A percentile compares a stretch with the other conserved stretches of the same genome.
These are phyloP conservation scores for Jimgerdemannia lactiflua DNA, from an alignment of 192 early-diverging fungal genomes.

Conservation along the genomic window DNA sequence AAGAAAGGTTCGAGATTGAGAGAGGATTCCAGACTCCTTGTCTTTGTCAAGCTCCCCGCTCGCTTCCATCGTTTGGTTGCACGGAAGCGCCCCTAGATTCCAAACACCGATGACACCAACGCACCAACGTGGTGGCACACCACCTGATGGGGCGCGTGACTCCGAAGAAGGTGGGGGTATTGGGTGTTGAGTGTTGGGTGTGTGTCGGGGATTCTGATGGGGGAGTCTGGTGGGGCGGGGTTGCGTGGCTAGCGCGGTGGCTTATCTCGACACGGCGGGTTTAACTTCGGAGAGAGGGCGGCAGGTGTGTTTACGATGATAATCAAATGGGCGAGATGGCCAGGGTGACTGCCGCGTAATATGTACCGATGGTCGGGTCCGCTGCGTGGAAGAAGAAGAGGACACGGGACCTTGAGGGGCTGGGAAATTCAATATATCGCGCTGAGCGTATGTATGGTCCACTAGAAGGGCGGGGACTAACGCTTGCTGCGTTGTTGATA, in stretches of 20 bases:
- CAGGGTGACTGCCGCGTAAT: not conserved
- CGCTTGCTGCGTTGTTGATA: not conserved
- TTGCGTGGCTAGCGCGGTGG: not conserved
- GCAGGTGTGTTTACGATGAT: not conserved
- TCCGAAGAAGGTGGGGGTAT: no score
- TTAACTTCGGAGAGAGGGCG: not conserved
- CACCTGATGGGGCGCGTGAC: not conserved
- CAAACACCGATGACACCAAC: not conserved
- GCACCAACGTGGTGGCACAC: not conserved
- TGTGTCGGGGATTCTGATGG: not conserved
- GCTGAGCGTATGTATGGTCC: no score
- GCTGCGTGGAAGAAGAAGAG: no score
- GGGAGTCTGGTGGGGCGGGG: not conserved
- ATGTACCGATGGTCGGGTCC: no score
- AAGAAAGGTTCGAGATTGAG: not conserved
- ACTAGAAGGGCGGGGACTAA: not conserved
- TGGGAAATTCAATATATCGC: no score
- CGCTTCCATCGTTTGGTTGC: not conserved
- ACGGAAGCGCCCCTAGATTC: not conserved
- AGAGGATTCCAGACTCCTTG: no score
- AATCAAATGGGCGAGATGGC: not conserved
- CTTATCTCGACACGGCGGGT: not conserved
- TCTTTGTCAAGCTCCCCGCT: no score
- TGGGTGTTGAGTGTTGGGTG: no score
- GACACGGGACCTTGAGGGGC: no score